Base-by-base conservation (phyloP, 106 monocot genomes). In the Allium cepa region DNA sequence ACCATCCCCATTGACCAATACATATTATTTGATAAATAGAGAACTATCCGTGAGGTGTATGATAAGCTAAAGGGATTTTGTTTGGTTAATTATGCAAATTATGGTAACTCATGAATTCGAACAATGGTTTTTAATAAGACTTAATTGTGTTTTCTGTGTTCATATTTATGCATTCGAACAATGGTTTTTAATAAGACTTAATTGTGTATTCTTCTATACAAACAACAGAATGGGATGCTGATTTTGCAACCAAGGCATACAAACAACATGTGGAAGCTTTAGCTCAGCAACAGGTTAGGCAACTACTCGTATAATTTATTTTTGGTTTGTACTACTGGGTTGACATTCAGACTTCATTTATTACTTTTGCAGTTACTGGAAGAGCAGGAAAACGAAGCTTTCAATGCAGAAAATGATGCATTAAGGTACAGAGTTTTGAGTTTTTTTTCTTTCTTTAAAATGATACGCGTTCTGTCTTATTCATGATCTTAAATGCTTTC, bases 201-300 rank as follows among this genome's bases (percentile, higher is more conserved):
- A 36, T 4, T 36, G 36, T 36, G 36, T 36, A 36, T 63, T 51
- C 11, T 50, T 45, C 8, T 36, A 36, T 36, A 36, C 22, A 46
- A 26, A 68, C 72, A 75, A 51, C 76, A 97, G 97, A 78, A 68
- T 99, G 97, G 97, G 90, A 92, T 88, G 82, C 88, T 75, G 97
- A 99, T 72, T 75, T 87, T 79, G 97, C 97, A 59, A 99, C 97
- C n/a, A 87, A 80, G 72, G 92, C 97, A 51, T 99, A 99, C 72
- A 81, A 85, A n/a, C 82, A 99, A 68, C 97, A 87, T 73, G 97
- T 99, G 73, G 92, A 99, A 78, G 89, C 92, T 75, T 83, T 99
- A 79, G 75, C 92, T 77, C 92, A 90, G 64, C 86, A 74, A n/a
- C 92, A 99, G 92, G 97, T 99, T 75, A 64, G 70, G 56, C 26